Evolutionary conservation across 2,329 filamentous ascomycete genomes (phyloP).

Genomic region (Diaporthe destruens): DNA sequence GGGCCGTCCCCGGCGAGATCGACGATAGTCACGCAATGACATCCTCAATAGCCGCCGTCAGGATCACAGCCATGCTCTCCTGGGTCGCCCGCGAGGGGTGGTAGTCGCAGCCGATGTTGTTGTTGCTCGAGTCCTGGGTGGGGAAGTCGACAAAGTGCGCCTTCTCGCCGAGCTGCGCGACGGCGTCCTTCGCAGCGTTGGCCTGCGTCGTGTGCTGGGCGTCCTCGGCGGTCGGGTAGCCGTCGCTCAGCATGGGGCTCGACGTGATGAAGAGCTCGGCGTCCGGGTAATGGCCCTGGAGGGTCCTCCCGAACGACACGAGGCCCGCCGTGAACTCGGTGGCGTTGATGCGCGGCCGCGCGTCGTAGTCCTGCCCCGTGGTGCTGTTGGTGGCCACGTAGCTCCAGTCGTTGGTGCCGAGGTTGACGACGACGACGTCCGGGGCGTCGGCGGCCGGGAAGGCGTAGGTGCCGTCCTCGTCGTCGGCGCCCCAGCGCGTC

Average conservation of each 20-base stretch:
- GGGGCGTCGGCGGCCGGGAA: slow-evolving; percentile 50
- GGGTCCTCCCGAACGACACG: slow-evolving; percentile 49
- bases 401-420: slow-evolving; percentile 59
- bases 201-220: slow-evolving; percentile 54
- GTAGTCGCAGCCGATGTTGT: slow-evolving; percentile 57
- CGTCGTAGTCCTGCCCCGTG: slow-evolving; percentile 23
- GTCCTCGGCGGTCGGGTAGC: slow-evolving; percentile 52
- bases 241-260: slow-evolving; percentile 55
- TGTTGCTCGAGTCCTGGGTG: slow-evolving; percentile 49
- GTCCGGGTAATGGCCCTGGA: slow-evolving; percentile 52
- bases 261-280: slow-evolving; percentile 56
- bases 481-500: slow-evolving; percentile 58
- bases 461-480: slow-evolving; percentile 53
- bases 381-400: slow-evolving; percentile 46
- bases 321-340: slow-evolving; percentile 48
- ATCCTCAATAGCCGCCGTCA: slow-evolving; percentile 39
- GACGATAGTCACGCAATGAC: background rate
- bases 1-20: background rate
- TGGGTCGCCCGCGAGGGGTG: slow-evolving; percentile 57
- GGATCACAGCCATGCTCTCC: slow-evolving; percentile 39
- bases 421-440: slow-evolving; percentile 57
- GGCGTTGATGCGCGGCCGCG: slow-evolving; percentile 48
- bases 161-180: slow-evolving; percentile 49
- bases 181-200: slow-evolving; percentile 51
- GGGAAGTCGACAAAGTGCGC: slow-evolving; percentile 58